A percentile compares a stretch with the other conserved stretches of the same genome.
These are phyloP conservation scores for Halenospora varia DNA, from an alignment of 495 filamentous ascomycete genomes.

Conservation along the genomic window DNA sequence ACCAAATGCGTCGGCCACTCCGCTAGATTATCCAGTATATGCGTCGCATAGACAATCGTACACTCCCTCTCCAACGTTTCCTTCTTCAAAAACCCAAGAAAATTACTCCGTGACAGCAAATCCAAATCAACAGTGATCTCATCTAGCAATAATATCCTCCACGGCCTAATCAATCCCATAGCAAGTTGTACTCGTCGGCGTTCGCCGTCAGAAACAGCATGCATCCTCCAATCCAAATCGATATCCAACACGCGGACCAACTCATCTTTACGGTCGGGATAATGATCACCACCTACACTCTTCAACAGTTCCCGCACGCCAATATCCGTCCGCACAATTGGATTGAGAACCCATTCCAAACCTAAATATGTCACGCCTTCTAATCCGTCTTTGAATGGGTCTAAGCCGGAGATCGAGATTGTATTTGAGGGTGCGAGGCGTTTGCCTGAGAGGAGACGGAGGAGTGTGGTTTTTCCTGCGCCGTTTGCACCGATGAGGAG, in stretches of 20 bases:
- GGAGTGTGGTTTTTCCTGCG: conserved; percentile 94
- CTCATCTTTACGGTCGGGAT: conserved; percentile 77
- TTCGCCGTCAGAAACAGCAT: conserved; percentile 90
- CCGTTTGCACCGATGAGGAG: conserved; percentile 96
- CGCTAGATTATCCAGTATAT: conserved; percentile 90
- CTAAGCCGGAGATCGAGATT: conserved; percentile 72
- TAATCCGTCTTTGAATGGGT: conserved; percentile 84
- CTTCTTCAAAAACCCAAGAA: conserved; percentile 78
- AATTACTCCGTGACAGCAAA: conserved; percentile 74
- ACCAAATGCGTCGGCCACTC: conserved; percentile 94
- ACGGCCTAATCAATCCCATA: conserved; percentile 93
- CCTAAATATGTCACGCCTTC: conserved; percentile 97
- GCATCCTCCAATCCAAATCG: conserved; percentile 89
- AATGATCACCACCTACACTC: conserved; percentile 82
- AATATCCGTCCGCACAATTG: conserved; percentile 92
- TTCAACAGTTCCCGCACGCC: conserved; percentile 79
- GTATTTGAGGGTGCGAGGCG: conserved; percentile 74
- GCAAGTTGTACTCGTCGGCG: conserved; percentile 86
- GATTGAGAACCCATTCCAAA: conserved; percentile 98
- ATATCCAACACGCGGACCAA: conserved; percentile 87
- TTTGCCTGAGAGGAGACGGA: conserved; percentile 83
- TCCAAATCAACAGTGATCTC: conserved; percentile 98
- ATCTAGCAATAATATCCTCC: conserved; percentile 85
- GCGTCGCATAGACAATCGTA: conserved; percentile 96
- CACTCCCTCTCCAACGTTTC: conserved; percentile 81